Evolutionary conservation across 2,329 filamentous ascomycete genomes (phyloP), one percentile per base, ranked within the genome.

Genomic region (Colletotrichum sp.): DNA sequence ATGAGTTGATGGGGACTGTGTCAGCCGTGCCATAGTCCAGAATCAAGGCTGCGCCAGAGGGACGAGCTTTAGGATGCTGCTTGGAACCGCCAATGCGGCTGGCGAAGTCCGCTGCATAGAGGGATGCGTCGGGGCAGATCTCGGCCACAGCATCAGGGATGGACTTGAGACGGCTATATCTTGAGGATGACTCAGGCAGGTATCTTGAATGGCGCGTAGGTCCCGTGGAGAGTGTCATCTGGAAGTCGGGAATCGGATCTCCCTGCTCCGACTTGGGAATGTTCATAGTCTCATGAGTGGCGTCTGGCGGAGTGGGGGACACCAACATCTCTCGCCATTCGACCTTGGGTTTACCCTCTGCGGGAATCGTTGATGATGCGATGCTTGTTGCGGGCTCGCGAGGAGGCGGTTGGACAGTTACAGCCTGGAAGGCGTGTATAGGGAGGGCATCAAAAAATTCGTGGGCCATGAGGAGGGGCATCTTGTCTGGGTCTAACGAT

Each of bases 371-470:
- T 78, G 87, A 87, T 60, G 89, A 84, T 8, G 59, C 30, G 26
- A 26, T 12, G 13, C 24, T 30, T 24, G 71, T 15, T 21, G 30
- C 10, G 15, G 64, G 71, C 13, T 68, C 74, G 57, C 72, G 77
- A 39, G 71, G 77, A 30, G 70, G 79, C 82, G 39, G 66, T 69
- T 76, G 36, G 71, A 88, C 84, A 8, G 85, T 83, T 67, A 96
- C 90, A 16, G 95, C 94, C 84, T 99, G 94, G 83, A 99, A 99
- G 77, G 95, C 93, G 84, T 99, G 96, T 80, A 99, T 98, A 39
- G 97, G 97, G 1, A 99, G 92, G 4, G 97, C 97, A 80, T 99
- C 97, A 86, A 99, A 99, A 89, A 99, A 99, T 83, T 99, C 97
- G 84, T 99, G 97, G 6, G 97, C 97, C 65, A 99, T 92, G 77